phyloP scores from a whole-genome alignment of 2,329 filamentous ascomycete species.

The Incumbomyces delicatus region DNA sequence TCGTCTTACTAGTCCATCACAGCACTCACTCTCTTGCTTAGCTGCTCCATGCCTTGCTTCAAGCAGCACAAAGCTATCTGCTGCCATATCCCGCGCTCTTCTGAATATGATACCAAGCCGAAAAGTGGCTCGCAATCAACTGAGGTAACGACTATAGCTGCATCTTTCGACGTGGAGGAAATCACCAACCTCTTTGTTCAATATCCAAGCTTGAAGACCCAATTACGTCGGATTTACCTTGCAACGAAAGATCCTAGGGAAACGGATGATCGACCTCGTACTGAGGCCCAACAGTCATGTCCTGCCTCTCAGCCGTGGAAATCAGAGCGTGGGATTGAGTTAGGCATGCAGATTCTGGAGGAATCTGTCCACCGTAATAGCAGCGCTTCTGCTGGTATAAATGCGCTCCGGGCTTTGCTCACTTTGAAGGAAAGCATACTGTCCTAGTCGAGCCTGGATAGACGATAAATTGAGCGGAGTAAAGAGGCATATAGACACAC shows the following conservation, averaged over 20 bases:
- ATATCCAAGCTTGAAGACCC: slow-evolving; percentile 30
- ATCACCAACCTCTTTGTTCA: slow-evolving; percentile 25
- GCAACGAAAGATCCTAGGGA: slow-evolving; percentile 10
- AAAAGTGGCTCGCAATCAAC: neutral
- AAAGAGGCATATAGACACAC: too few relatives aligned
- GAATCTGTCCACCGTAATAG: slow-evolving; percentile 41
- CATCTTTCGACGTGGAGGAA: neutral
- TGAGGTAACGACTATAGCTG: neutral
- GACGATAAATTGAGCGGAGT: too few relatives aligned
- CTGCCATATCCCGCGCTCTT: slow-evolving; percentile 8
- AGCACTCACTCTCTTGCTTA: slow-evolving; percentile 17
- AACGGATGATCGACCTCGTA: slow-evolving; percentile 6
- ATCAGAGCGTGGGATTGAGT: slow-evolving; percentile 47
- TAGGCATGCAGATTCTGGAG: slow-evolving; percentile 46
- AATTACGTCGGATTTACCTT: slow-evolving; percentile 35
- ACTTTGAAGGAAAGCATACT: neutral
- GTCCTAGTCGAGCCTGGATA: neutral
- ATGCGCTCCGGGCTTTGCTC: slow-evolving; percentile 52
- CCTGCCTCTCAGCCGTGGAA: slow-evolving; percentile 38
- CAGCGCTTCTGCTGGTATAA: slow-evolving; percentile 49
- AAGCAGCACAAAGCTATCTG: slow-evolving; percentile 37
- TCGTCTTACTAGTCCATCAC: too few relatives aligned
- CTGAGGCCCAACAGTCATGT: slow-evolving; percentile 5
- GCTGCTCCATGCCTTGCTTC: slow-evolving; percentile 38
- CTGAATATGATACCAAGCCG: too few relatives aligned